Evolutionary conservation across 257 asterid species (phyloP).

Genomic region (Petrea volubilis): DNA sequence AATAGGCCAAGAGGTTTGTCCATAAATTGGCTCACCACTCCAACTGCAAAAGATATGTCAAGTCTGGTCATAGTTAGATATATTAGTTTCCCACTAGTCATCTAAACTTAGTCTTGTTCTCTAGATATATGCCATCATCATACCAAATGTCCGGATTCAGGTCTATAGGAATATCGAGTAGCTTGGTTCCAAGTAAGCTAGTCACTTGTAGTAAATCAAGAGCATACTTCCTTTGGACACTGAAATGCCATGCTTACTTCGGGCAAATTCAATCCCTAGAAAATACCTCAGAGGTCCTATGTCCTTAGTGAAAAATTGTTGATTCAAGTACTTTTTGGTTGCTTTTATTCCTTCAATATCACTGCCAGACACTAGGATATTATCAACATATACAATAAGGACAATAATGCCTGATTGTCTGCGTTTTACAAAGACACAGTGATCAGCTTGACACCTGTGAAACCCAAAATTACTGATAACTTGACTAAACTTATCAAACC

Average conservation of each 20-base stretch:
- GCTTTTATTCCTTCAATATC: no score
- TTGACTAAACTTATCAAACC: not conserved
- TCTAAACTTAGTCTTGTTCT: not conserved
- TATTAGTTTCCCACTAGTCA: not conserved
- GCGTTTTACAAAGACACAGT: no score
- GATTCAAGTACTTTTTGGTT: not conserved
- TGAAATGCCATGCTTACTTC: not conserved
- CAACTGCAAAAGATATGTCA: not conserved
- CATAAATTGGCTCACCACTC: not conserved
- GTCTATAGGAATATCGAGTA: not conserved
- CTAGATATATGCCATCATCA: not conserved
- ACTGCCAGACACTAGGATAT: no score
- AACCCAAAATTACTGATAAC: no score
- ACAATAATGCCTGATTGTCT: no score
- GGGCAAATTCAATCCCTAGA: not conserved
- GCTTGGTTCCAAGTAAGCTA: not conserved
- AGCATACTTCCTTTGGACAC: not conserved
- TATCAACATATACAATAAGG: no score
- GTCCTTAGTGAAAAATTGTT: not conserved
- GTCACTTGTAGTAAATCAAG: not conserved
- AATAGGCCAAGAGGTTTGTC: not conserved
- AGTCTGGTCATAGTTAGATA: not conserved
- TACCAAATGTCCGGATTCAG: not conserved
- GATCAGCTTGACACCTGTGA: no score
- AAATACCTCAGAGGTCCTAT: not conserved